A percentile compares a stretch with the other conserved stretches of the same genome.
phyloP scores from a whole-genome alignment of 768 basidiomycete species.

The Chiua virens region DNA sequence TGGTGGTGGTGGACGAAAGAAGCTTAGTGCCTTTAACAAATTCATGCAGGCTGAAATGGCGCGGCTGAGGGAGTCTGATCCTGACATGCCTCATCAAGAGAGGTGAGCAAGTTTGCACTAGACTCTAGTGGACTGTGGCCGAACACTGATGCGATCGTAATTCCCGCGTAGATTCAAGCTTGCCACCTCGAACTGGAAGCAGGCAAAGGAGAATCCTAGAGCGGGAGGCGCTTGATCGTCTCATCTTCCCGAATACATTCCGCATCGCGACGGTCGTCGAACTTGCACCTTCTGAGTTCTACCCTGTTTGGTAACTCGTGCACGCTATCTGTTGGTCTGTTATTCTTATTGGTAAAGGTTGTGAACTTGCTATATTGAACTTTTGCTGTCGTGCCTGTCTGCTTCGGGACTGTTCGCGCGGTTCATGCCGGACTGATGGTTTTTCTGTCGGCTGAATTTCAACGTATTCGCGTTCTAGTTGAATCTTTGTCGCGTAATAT shows the following conservation, averaged over 20 bases:
- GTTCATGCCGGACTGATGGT: slow-evolving; percentile 2
- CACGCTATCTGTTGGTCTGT: slow-evolving; percentile 11
- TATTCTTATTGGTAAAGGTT: slow-evolving; percentile 37
- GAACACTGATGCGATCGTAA: not conserved
- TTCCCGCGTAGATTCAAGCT: slow-evolving; percentile 56
- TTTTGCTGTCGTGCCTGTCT: slow-evolving; percentile 6
- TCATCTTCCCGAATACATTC: slow-evolving; percentile 5
- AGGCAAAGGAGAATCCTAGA: slow-evolving; percentile 66
- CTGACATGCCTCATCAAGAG: slow-evolving; percentile 70
- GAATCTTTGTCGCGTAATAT: not conserved
- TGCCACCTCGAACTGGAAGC: slow-evolving; percentile 79
- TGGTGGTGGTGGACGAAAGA: slow-evolving; percentile 52
- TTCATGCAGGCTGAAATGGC: slow-evolving; percentile 81
- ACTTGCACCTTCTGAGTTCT: slow-evolving; percentile 3
- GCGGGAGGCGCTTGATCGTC: slow-evolving; percentile 24
- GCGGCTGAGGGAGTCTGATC: slow-evolving; percentile 73
- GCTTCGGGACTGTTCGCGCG: slow-evolving; percentile 1
- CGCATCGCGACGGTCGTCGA: slow-evolving; percentile 7
- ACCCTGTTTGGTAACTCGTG: slow-evolving; percentile 18
- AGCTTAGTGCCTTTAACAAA: slow-evolving; percentile 73
- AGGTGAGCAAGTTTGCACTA: slow-evolving; percentile 42
- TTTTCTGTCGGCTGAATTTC: slow-evolving; percentile 7
- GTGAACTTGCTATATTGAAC: slow-evolving; percentile 19
- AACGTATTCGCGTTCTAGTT: slow-evolving; percentile 15
- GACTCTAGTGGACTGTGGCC: not conserved